Evolutionary conservation across 352 stramenopile species (phyloP).

Genomic region (Globisporangium yorkense): DNA sequence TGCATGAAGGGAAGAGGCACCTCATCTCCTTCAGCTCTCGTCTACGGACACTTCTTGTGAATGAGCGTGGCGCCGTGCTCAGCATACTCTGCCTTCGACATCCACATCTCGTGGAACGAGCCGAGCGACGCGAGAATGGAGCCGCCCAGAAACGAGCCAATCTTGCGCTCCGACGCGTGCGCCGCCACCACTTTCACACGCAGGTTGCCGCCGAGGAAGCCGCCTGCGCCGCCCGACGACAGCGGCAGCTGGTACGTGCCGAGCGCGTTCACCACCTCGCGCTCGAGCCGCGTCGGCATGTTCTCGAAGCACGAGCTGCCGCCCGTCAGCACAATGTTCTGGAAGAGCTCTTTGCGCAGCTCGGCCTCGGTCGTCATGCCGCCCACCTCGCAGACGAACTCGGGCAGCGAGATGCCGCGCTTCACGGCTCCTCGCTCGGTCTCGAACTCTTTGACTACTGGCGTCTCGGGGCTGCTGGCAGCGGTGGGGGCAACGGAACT

Average conservation of each 20-base stretch:
- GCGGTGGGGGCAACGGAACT: slow-evolving; percentile 3
- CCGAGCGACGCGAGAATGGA: slow-evolving; percentile 96
- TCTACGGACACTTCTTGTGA: slow-evolving; percentile 91
- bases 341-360: slow-evolving; percentile 71
- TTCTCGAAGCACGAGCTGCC: slow-evolving; percentile 83
- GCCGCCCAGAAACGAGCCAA: slow-evolving; percentile 88
- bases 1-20: too few species aligned
- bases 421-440: slow-evolving; percentile 4
- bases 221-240: slow-evolving; percentile 10
- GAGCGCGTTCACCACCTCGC: slow-evolving; percentile 57
- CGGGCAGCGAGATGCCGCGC: slow-evolving; percentile 44
- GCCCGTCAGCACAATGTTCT: slow-evolving; percentile 77
- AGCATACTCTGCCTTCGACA: slow-evolving; percentile 98
- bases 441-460: slow-evolving; percentile 7
- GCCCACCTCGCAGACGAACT: slow-evolving; percentile 59
- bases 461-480: background rate
- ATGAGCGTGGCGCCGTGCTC: slow-evolving; percentile 95
- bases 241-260: slow-evolving; percentile 29
- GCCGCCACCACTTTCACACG: slow-evolving; percentile 42
- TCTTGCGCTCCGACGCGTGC: slow-evolving; percentile 54
- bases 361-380: slow-evolving; percentile 64
- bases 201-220: slow-evolving; percentile 29
- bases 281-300: slow-evolving; percentile 62
- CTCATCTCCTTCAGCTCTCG: too few species aligned
- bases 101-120: slow-evolving; percentile 99